Percentiles rank a stretch among this genome's conserved stretches.
phyloP scores from a whole-genome alignment of 2,329 filamentous ascomycete genomes.

The Talaromyces marneffei region DNA sequence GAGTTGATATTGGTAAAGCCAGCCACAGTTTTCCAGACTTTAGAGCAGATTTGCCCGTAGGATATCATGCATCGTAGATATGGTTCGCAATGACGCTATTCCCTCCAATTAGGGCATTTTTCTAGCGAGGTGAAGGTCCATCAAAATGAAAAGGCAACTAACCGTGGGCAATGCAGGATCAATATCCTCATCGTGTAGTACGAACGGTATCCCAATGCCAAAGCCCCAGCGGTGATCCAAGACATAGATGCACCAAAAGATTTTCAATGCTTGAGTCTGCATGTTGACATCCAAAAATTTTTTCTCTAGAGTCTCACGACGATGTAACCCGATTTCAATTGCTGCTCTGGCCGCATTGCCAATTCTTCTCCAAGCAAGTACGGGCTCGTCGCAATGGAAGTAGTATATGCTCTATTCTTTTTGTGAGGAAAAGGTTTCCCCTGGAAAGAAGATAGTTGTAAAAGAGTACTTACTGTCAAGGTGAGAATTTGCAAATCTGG shows the following conservation, averaged over 20 bases:
- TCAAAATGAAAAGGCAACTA: neutral
- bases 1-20: neutral
- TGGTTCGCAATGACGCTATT: neutral
- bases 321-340: slow-evolving; percentile 58
- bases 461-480: neutral
- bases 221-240: slow-evolving; percentile 10
- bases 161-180: neutral
- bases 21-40: neutral
- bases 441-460: neutral
- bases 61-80: slow-evolving; percentile 3
- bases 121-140: no score
- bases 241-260: slow-evolving; percentile 13
- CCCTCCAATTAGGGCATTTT: neutral
- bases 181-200: neutral
- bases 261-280: neutral
- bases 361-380: slow-evolving; percentile 3
- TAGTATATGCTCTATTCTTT: neutral
- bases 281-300: neutral
- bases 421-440: neutral
- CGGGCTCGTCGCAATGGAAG: slow-evolving; percentile 1
- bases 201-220: slow-evolving; percentile 3
- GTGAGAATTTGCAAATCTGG: neutral
- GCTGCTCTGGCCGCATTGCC: slow-evolving; percentile 51
- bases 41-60: neutral
- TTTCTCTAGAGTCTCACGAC: neutral